Conservation (phyloP, 2,329 filamentous ascomycete genomes). For the Exophiala oligosperma region DNA sequence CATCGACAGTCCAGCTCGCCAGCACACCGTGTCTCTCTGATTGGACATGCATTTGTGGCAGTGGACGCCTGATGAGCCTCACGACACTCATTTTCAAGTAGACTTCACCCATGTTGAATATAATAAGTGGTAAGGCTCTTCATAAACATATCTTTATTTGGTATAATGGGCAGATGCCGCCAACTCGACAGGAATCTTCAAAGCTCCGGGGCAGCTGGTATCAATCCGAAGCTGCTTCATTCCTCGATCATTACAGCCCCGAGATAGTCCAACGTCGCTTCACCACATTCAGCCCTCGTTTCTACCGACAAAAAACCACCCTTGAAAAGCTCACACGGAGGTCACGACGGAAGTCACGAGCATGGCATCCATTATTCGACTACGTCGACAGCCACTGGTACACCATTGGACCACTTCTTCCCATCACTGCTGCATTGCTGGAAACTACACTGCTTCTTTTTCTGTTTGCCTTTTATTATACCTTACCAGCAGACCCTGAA, state of each 20-base stretch:
- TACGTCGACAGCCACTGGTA: slow-evolving; percentile 6
- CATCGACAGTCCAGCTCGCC: background rate
- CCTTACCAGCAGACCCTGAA: slow-evolving; percentile 11
- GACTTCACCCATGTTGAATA: too few relatives aligned
- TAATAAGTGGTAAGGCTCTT: too few relatives aligned
- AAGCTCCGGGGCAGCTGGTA: slow-evolving; percentile 6
- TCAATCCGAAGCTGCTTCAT: slow-evolving; percentile 3
- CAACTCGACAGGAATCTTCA: background rate
- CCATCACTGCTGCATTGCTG: slow-evolving; percentile 4
- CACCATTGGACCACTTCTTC: slow-evolving; percentile 1
- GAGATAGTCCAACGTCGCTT: slow-evolving; percentile 4
- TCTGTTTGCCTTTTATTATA: slow-evolving; percentile 10
- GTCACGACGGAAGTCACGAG: background rate
- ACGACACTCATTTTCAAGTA: background rate
- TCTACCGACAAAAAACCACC: slow-evolving; percentile 8
- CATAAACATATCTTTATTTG: background rate
- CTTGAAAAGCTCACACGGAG: background rate
- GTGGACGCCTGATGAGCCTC: background rate
- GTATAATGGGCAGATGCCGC: background rate
- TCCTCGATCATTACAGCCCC: slow-evolving; percentile 9
- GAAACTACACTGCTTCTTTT: slow-evolving; percentile 3
- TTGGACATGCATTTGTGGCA: background rate
- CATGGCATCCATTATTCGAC: slow-evolving; percentile 9
- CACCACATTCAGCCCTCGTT: background rate
- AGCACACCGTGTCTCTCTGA: background rate